Base-by-base conservation (phyloP, 2,329 filamentous ascomycete genomes). In the Aschersonia sp. region DNA sequence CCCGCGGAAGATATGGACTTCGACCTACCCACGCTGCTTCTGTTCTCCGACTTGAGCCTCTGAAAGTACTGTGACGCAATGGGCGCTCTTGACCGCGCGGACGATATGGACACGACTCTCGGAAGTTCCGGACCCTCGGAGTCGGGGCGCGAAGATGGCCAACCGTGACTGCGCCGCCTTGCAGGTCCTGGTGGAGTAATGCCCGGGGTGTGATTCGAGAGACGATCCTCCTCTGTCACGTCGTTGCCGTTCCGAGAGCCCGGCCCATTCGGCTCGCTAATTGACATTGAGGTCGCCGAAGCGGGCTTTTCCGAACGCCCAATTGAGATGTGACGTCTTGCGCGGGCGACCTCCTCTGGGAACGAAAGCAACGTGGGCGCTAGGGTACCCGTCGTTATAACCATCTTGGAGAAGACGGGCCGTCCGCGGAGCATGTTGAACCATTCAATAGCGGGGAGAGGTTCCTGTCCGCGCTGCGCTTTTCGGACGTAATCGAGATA, bases 361-460 rank as follows among this genome's bases (percentile, higher is more conserved):
- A 70, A 69, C 3, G 52, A 53, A 1, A 55, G 51, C 9, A 67
- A 53, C 5, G 70, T 60, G 9, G 54, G 53, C 2, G 58, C 53
- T 4, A 73, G 51, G 42, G 65, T 70, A 9, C 53, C 50, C 31
- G 55, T 60, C 3, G 57, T 64, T 7, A 73, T 57, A 30, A 70
- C 51, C 45, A 60, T 57, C 12, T 53, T 51, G 5, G 48, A 56
- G 52, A 59, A 70, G 0, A 59, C 38, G 1, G 62, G 59, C 5
- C 44, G 53, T 3, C 58, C 59, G 2, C 51, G 49, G 1, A 59
- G 54, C 29, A 55, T 56, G 44, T 63, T 67, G 54, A 58, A 72
- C 65, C 69, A 77, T 30, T 70, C 57, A 3, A 70, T 56, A 2
- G 66, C 66, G 3, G 64, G 58, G 6, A 69, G 59, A 0, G 62